phyloP scores from a whole-genome alignment of 306 rosid genomes.

The Carpinus viminea region DNA sequence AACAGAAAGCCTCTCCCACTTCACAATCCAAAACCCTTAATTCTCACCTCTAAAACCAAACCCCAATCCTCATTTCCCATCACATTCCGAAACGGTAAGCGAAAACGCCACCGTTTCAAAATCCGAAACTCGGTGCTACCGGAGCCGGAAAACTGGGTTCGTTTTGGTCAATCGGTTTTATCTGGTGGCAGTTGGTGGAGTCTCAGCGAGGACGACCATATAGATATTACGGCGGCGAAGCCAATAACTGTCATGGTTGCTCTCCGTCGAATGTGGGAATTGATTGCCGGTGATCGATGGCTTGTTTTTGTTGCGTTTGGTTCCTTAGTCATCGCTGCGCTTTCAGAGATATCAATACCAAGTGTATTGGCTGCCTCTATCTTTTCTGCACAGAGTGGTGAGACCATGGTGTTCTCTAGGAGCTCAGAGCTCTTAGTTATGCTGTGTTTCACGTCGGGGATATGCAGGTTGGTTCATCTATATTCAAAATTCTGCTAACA shows the following conservation, averaged over 20 bases:
- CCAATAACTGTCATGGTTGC: constrained; percentile 38
- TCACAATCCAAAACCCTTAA: constrained; percentile 4
- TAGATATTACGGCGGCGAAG: constrained; percentile 29
- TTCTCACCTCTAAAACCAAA: not conserved
- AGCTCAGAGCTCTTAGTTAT: constrained; percentile 48
- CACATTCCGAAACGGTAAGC: not conserved
- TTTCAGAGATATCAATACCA: constrained; percentile 80
- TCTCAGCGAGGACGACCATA: constrained; percentile 33
- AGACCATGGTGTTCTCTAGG: constrained; percentile 48
- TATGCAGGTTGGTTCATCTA: constrained; percentile 59
- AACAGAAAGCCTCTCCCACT: not conserved
- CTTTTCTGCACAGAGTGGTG: constrained; percentile 71
- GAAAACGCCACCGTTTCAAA: constrained; percentile 15
- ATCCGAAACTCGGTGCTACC: constrained; percentile 5
- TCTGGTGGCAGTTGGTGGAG: constrained; percentile 57
- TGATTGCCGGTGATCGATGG: constrained; percentile 51
- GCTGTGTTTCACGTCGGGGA: constrained; percentile 64
- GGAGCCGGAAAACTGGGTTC: constrained; percentile 21
- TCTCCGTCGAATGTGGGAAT: constrained; percentile 58
- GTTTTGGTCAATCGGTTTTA: constrained; percentile 17
- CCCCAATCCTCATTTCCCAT: constrained; percentile 14
- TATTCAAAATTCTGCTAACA: constrained; percentile 8
- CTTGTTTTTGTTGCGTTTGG: constrained; percentile 43
- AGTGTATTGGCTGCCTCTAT: constrained; percentile 62
- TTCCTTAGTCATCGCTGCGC: constrained; percentile 47